Evolutionary conservation across 148 eudicot species (phyloP).

Genomic region (Fagopyrum tataricum): DNA sequence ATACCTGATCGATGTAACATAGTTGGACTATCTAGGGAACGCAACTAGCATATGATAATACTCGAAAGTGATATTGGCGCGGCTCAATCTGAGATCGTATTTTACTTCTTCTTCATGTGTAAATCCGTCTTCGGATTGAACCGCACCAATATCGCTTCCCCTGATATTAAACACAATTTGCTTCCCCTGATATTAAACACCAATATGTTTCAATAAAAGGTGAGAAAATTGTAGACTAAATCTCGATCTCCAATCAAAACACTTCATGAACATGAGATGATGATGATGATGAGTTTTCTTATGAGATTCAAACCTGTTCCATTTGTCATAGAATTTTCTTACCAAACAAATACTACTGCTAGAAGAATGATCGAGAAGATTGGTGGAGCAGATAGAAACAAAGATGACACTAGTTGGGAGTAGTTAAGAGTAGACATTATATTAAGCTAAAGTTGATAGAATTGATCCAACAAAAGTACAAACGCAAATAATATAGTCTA

Average conservation of each 20-base stretch:
- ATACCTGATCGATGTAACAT: background rate
- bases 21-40: background rate
- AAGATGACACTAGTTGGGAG: constrained; percentile 3
- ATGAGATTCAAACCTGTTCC: background rate
- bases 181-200: background rate
- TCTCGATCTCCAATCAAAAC: background rate
- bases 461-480: background rate
- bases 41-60: background rate
- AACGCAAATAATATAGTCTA: background rate
- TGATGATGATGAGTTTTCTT: background rate
- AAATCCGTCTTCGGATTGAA: constrained; percentile 93
- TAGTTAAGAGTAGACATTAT: background rate
- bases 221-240: background rate
- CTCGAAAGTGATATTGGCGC: constrained; percentile 92
- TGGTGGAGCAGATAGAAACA: constrained; percentile 7
- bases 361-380: background rate
- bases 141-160: constrained; percentile 87
- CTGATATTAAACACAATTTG: background rate
- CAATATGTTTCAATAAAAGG: background rate
- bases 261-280: background rate
- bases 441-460: background rate
- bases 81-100: constrained; percentile 97
- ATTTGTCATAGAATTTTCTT: background rate
- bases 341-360: background rate
- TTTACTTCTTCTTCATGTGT: constrained; percentile 22